These are phyloP conservation scores for Glarea lozoyensis DNA, from an alignment of 495 filamentous ascomycete species.

Conservation along the genomic window DNA sequence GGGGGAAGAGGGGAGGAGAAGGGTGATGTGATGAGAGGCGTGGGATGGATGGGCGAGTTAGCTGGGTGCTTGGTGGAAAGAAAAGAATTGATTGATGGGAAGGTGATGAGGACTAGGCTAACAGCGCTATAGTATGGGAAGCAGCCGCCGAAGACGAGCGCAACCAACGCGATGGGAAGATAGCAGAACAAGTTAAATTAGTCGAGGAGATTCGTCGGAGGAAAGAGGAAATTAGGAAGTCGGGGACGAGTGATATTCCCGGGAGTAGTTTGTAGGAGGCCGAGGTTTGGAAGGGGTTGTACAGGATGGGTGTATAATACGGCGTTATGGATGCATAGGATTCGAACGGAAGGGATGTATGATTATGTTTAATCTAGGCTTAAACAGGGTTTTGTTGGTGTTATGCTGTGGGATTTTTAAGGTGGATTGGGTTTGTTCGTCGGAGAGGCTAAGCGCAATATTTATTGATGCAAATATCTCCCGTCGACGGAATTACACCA, in stretches of 20 bases:
- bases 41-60: not conserved
- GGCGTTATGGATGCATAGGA: conserved; percentile 2
- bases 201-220: conserved; percentile 53
- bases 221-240: conserved; percentile 48
- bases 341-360: too few relatives aligned
- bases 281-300: not conserved
- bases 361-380: too few relatives aligned
- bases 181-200: conserved; percentile 40
- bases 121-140: conserved; percentile 62
- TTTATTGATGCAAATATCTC: too few relatives aligned
- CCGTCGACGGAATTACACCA: too few relatives aligned
- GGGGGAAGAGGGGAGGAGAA: not conserved
- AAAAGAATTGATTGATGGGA: conserved; percentile 12
- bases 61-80: conserved; percentile 1
- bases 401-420: too few relatives aligned
- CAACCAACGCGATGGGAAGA: conserved; percentile 39
- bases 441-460: too few relatives aligned
- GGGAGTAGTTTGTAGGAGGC: conserved; percentile 17
- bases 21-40: not conserved
- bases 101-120: too few relatives aligned
- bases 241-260: conserved; percentile 5
- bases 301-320: not conserved
- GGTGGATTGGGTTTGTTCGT: too few relatives aligned
- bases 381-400: too few relatives aligned
- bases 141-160: conserved; percentile 58